Percentiles rank a stretch among this genome's conserved stretches.
Conservation (phyloP, 305 asterid genomes). For the Rubia occidens region DNA sequence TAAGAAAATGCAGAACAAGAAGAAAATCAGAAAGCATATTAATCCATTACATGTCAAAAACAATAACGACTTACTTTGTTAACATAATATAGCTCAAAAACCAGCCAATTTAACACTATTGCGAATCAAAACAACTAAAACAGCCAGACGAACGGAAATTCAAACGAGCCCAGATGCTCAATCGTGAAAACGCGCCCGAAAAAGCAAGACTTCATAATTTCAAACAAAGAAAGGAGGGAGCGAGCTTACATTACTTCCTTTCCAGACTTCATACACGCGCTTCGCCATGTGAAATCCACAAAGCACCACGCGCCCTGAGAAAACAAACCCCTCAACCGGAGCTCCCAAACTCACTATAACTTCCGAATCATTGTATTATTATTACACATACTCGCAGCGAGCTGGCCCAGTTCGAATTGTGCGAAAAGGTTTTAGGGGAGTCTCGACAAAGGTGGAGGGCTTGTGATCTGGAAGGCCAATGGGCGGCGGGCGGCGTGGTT, state of each 20-base stretch:
- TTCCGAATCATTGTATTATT: constrained; percentile 35
- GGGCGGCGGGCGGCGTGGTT: constrained; percentile 2
- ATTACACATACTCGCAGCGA: constrained; percentile 3
- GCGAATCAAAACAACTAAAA: constrained; percentile 1
- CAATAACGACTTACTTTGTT: not conserved
- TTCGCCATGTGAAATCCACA: constrained; percentile 53
- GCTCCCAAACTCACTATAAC: constrained; percentile 38
- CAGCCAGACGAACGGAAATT: constrained; percentile 16
- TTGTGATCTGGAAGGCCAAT: constrained; percentile 18
- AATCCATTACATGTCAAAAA: not conserved
- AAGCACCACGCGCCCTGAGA: constrained; percentile 18
- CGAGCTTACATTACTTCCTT: constrained; percentile 89
- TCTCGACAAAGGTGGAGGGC: constrained; percentile 11
- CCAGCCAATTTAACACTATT: not conserved
- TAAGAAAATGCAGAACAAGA: not conserved
- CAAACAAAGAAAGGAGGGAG: constrained; percentile 16
- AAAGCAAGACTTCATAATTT: constrained; percentile 13
- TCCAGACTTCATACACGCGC: constrained; percentile 88
- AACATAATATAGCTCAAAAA: constrained; percentile 8
- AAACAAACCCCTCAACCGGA: constrained; percentile 23
- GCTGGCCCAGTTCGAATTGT: constrained; percentile 7
- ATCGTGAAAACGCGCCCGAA: constrained; percentile 12
- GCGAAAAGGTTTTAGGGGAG: constrained; percentile 16
- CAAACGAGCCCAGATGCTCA: constrained; percentile 13
- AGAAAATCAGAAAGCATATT: not conserved